Conservation (phyloP, 139 green algal genomes). For the Chlorella vulgaris region DNA sequence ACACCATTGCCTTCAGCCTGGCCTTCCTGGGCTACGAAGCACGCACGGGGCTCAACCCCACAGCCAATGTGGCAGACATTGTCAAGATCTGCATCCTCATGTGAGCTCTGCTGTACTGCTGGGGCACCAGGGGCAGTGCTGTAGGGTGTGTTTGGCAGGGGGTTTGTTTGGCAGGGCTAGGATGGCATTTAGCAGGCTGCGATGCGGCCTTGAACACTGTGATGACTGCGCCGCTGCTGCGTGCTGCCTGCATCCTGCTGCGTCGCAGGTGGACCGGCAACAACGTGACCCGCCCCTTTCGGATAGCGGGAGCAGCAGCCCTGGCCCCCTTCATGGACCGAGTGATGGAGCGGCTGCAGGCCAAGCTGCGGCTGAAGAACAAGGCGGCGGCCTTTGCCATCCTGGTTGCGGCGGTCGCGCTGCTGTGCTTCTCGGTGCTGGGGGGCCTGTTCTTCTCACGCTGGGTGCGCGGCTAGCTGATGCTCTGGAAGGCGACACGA, state of each 20-base stretch:
- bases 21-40: conserved; percentile 48
- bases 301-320: conserved; percentile 40
- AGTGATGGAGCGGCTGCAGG: conserved; percentile 41
- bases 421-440: conserved; percentile 31
- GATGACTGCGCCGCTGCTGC: background rate
- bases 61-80: conserved; percentile 44
- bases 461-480: conserved; percentile 37
- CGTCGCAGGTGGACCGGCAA: conserved; percentile 40
- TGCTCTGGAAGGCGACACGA: no score
- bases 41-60: conserved; percentile 46
- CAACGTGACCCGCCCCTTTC: conserved; percentile 51
- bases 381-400: conserved; percentile 40
- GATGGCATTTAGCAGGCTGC: no score
- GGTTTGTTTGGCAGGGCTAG: no score
- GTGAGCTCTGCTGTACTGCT: conserved; percentile 11
- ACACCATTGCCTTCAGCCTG: conserved; percentile 48
- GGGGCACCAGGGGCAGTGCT: background rate
- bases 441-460: conserved; percentile 40
- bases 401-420: conserved; percentile 26
- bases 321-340: conserved; percentile 46
- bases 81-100: conserved; percentile 52
- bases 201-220: background rate
- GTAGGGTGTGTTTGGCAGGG: background rate
- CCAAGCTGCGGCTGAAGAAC: conserved; percentile 24
- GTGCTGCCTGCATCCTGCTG: background rate